A percentile compares a stretch with the other conserved stretches of the same genome.
Evolutionary conservation across 192 early-diverging fungal species (phyloP).

Genomic region (Backusella sp.): DNA sequence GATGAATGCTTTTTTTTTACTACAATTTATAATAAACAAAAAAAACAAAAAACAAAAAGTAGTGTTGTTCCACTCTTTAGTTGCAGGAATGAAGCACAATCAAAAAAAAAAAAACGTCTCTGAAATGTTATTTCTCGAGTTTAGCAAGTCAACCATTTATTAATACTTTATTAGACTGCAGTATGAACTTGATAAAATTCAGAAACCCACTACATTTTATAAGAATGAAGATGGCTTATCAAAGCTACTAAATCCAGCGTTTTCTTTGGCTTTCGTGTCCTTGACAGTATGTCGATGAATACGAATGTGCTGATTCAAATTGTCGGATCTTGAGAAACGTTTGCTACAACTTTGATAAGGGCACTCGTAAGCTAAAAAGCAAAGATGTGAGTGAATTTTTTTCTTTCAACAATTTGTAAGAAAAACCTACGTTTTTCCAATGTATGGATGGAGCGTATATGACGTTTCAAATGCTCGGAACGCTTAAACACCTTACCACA

Average conservation of each 20-base stretch:
- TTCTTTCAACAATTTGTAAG: neutral
- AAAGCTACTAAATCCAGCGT: neutral
- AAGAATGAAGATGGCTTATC: neutral
- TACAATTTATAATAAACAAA: no score
- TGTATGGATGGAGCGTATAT: conserved; percentile 59
- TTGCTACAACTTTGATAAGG: conserved; percentile 53
- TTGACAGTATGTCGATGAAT: conserved; percentile 46
- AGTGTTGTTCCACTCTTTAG: no score
- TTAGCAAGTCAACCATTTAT: neutral
- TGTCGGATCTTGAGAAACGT: conserved; percentile 57
- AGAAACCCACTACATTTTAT: neutral
- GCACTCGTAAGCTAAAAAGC: conserved; percentile 46
- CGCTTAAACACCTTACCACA: conserved; percentile 63
- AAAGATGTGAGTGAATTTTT: neutral
- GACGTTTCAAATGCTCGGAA: conserved; percentile 60
- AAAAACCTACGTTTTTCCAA: conserved; percentile 57
- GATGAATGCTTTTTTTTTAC: no score
- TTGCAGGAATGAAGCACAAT: no score
- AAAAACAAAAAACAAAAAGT: no score
- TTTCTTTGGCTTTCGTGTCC: neutral
- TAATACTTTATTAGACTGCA: conserved; percentile 3
- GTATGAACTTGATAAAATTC: neutral
- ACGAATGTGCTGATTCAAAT: conserved; percentile 57
- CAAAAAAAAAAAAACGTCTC: no score
- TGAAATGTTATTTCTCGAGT: no score